Conservation (phyloP, 805 yeast genomes). For the Blastobotrys peoriensis region DNA sequence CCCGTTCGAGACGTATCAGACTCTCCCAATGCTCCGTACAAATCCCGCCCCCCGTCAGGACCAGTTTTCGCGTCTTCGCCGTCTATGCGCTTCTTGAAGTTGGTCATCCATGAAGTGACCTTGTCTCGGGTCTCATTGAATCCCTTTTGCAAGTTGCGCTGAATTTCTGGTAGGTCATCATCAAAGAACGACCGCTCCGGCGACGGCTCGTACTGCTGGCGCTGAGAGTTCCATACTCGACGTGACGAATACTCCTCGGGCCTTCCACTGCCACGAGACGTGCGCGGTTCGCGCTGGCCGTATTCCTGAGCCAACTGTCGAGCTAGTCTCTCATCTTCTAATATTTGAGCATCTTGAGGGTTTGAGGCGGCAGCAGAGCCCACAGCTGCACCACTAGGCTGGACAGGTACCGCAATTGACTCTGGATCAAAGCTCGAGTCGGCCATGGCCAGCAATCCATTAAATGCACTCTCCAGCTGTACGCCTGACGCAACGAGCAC, state of each 20-base stretch:
- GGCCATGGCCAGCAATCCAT: slow-evolving; percentile 71
- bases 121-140: slow-evolving; percentile 74
- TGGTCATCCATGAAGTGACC: slow-evolving; percentile 73
- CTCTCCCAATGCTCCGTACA: slow-evolving; percentile 17
- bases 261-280: slow-evolving; percentile 8
- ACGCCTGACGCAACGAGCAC: slow-evolving; percentile 83
- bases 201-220: slow-evolving; percentile 10
- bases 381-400: slow-evolving; percentile 8
- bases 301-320: slow-evolving; percentile 54
- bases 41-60: slow-evolving; percentile 7
- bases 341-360: slow-evolving; percentile 35
- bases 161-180: slow-evolving; percentile 44
- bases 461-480: slow-evolving; percentile 76
- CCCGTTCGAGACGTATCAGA: slow-evolving; percentile 1
- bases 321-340: slow-evolving; percentile 78
- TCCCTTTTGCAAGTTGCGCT: slow-evolving; percentile 63
- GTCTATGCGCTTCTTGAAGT: slow-evolving; percentile 49
- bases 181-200: slow-evolving; percentile 30
- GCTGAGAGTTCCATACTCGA: neutral
- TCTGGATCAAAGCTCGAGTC: slow-evolving; percentile 39
- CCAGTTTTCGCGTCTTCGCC: slow-evolving; percentile 26
- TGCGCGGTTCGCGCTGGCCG: slow-evolving; percentile 4
- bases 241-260: slow-evolving; percentile 1
- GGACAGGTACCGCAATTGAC: slow-evolving; percentile 18
- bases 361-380: slow-evolving; percentile 19